Evolutionary conservation across 2,329 filamentous ascomycete species (phyloP), one percentile per base, ranked within the genome.

Genomic region (Thelonectria rubi): DNA sequence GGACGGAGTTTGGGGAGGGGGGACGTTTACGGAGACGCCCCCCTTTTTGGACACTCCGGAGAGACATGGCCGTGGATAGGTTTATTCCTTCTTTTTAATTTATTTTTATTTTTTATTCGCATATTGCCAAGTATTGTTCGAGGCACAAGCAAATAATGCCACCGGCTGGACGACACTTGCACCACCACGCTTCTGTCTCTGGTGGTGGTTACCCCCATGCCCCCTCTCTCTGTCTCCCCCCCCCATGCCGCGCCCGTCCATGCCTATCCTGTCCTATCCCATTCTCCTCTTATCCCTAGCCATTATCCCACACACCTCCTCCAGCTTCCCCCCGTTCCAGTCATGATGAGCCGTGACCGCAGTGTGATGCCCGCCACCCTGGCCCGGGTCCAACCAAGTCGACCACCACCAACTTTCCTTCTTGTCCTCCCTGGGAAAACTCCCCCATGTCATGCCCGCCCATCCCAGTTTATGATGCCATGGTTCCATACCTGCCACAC

Each of bases 261-360:
- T 32, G 34, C 21, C 45, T 71, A 75, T 37, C 32, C 48, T 75
- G 17, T 51, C 30, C 18, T 20, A 53, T 30, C 34, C 14, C 18
- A 40, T 30, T 53, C 34, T 42, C 5, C 17, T 52, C n/a, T 32
- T 42, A 17, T 24, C 21, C 37, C 34, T 39, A 48, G 32, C 53
- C 53, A 48, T 55, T 32, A n/a, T 48, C 12, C 45, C 46, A 30
- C 12, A 3, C 21, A 2, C 3, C 21, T 32, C n/a, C 21, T 32
- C 3, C 46, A 48, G 17, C 21, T 10, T 8, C 32, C 24, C 54
- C 26, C 34, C 47, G 54, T 47, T 48, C 46, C 46, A 49, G 46
- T 37, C 32, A 34, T 34, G 6, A 46, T 47, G 43, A 47, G 43
- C 43, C 26, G 43, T 30, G 43, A n/a, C 12, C 37, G 45, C 32